phyloP scores from a whole-genome alignment of 495 filamentous ascomycete species.

The Terfezia claveryi region DNA sequence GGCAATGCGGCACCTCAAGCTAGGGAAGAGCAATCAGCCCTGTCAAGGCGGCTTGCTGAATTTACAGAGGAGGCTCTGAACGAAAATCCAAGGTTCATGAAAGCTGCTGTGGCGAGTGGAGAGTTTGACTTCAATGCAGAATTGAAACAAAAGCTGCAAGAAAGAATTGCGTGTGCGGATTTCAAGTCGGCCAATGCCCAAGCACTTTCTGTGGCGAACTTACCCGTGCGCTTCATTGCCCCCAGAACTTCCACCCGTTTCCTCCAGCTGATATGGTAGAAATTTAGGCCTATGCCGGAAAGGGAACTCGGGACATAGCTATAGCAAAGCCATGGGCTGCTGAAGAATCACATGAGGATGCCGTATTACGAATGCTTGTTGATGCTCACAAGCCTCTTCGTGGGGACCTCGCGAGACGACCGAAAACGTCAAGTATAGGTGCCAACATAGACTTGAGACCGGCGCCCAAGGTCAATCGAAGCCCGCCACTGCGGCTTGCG shows the following conservation, averaged over 20 bases:
- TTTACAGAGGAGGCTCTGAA: constrained; percentile 15
- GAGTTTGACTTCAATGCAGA: constrained; percentile 78
- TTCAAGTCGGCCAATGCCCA: constrained; percentile 48
- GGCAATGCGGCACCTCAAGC: background rate
- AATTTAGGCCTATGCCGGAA: constrained; percentile 32
- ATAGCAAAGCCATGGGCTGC: constrained; percentile 58
- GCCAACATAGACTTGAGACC: constrained; percentile 39
- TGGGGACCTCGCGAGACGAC: constrained; percentile 23
- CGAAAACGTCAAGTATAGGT: constrained; percentile 13
- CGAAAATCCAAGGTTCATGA: background rate
- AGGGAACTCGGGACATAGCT: constrained; percentile 51
- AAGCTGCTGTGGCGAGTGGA: constrained; percentile 32
- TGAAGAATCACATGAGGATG: constrained; percentile 46
- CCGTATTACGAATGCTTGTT: constrained; percentile 68
- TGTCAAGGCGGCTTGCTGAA: constrained; percentile 14
- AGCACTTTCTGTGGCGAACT: constrained; percentile 42
- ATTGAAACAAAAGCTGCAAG: constrained; percentile 50
- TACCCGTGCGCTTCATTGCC: constrained; percentile 26
- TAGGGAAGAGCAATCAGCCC: constrained; percentile 7
- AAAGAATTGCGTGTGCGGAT: constrained; percentile 44
- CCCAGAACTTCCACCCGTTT: background rate
- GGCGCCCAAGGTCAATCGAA: constrained; percentile 21
- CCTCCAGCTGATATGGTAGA: constrained; percentile 15
- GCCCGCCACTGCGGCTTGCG: constrained; percentile 34
- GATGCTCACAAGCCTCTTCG: constrained; percentile 58